Base-by-base conservation (phyloP, 441 rosid species). In the Flueggea neowawraea region DNA sequence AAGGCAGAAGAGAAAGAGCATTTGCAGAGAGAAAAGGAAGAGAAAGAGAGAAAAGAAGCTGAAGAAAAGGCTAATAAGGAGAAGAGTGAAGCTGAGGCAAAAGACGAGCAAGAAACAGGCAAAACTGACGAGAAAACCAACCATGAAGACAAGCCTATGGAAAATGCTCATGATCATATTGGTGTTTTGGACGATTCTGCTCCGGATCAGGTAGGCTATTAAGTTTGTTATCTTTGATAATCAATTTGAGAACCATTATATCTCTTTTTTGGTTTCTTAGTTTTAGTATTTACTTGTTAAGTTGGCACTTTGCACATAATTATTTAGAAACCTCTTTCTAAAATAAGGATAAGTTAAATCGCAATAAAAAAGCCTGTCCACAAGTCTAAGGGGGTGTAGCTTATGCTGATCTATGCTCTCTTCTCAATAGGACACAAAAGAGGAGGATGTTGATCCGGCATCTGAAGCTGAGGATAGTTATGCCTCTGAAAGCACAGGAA, bases 1-100 rank as follows among this genome's bases (percentile, higher is more conserved):
- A 90, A 85, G 74, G 84, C 84, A 58, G 98, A 91, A 82, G 97
- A 95, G 79, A 82, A 76, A 75, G 95, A 82, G 63, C 93, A 88
- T 45, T 58, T 84, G 53, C 88, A 81, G 67, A 88, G 82, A 82
- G 99, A 91, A 75, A 85, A 85, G 63, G 94, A 90, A 75, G 93
- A 85, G 72, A 87, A 78, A 68, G 88, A 84, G 69, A 75, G 70
- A 65, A 85, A 82, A 78, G 91, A 87, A 69, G 90, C 91, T 45
- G 96, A 89, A 76, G 78, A 69, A 71, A 76, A 75, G 57, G 74
- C 75, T 45, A 66, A 71, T 50, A 54, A 17, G 28, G 82, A 69
- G 63, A 76, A 73, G 54, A 83, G 58, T 54, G 68, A 66, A 57
- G 64, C 63, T 22, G 79, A 63, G 52, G 79, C 68, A 63, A 84